A percentile compares a stretch with the other conserved stretches of the same genome.
phyloP scores from a whole-genome alignment of 768 basidiomycete genomes.

The Pleurotus djamor region DNA sequence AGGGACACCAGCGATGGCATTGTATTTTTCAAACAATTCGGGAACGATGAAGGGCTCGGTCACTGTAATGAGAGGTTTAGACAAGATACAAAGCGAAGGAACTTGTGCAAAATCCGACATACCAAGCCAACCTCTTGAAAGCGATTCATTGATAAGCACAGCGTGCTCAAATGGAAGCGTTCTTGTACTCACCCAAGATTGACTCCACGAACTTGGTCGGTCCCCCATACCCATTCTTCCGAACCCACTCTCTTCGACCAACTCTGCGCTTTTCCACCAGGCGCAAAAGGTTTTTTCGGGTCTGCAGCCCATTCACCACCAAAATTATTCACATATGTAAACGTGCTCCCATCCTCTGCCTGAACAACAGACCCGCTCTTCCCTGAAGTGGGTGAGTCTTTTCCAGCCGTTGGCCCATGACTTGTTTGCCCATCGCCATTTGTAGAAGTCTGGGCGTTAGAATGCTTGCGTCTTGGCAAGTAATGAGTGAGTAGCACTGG shows the following conservation, averaged over 20 bases:
- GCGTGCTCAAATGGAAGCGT: not conserved
- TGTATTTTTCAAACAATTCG: conserved; percentile 65
- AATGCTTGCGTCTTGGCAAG: conserved; percentile 16
- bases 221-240: conserved; percentile 73
- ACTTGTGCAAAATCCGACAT: conserved; percentile 10
- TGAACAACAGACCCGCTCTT: conserved; percentile 65
- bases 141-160: conserved; percentile 10
- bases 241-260: conserved; percentile 73
- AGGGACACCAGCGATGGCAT: conserved; percentile 33
- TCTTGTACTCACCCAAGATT: conserved; percentile 49
- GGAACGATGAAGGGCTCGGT: conserved; percentile 81
- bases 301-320: conserved; percentile 84
- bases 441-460: not conserved
- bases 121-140: conserved; percentile 44
- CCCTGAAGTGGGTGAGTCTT: conserved; percentile 40
- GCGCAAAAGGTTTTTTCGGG: conserved; percentile 66
- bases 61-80: conserved; percentile 25
- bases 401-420: conserved; percentile 1
- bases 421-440: too few relatives aligned
- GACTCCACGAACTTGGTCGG: conserved; percentile 52
- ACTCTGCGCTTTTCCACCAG: conserved; percentile 74
- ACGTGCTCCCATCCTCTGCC: conserved; percentile 73
- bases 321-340: conserved; percentile 76
- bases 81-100: conserved; percentile 2
- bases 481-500: conserved; percentile 19